Percentiles rank a stretch among this genome's conserved stretches.
phyloP scores from a whole-genome alignment of 495 filamentous ascomycete species.

The Oleoguttula mirabilis region DNA sequence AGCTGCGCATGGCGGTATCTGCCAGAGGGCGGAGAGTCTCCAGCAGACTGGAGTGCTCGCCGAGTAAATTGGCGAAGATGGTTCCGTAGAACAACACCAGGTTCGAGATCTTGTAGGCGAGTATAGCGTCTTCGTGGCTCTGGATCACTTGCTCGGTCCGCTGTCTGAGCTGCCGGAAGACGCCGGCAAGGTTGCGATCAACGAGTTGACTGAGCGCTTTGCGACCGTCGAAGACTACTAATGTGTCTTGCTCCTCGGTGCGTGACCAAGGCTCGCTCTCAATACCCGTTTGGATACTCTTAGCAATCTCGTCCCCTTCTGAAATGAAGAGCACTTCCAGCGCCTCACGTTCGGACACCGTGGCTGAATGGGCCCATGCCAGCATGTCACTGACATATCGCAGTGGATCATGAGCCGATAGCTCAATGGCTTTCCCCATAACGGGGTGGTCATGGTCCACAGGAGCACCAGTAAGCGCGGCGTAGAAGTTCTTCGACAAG shows the following conservation, averaged over 20 bases:
- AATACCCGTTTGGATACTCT: constrained; percentile 69
- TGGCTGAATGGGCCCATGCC: constrained; percentile 88
- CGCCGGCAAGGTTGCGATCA: constrained; percentile 70
- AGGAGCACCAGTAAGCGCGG: constrained; percentile 66
- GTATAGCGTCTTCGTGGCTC: constrained; percentile 76
- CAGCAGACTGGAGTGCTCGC: constrained; percentile 53
- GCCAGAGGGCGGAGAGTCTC: constrained; percentile 57
- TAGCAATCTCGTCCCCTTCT: constrained; percentile 82
- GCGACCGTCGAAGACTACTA: constrained; percentile 66
- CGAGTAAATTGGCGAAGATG: constrained; percentile 72
- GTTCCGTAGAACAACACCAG: constrained; percentile 76
- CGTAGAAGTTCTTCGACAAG: constrained; percentile 80
- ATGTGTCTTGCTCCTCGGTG: constrained; percentile 41
- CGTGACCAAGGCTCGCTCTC: constrained; percentile 80
- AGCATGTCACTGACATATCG: constrained; percentile 96
- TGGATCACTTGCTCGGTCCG: constrained; percentile 84
- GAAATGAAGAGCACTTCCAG: constrained; percentile 83
- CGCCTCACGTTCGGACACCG: constrained; percentile 86
- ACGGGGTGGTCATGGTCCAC: constrained; percentile 33
- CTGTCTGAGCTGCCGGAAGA: constrained; percentile 64
- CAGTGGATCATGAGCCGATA: constrained; percentile 81
- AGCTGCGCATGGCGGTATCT: constrained; percentile 69
- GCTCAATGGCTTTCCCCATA: constrained; percentile 80
- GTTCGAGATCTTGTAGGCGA: constrained; percentile 82
- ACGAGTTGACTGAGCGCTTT: constrained; percentile 80